Conservation (phyloP, 2,329 filamentous ascomycete genomes). For the Verticillium klebahnii region DNA sequence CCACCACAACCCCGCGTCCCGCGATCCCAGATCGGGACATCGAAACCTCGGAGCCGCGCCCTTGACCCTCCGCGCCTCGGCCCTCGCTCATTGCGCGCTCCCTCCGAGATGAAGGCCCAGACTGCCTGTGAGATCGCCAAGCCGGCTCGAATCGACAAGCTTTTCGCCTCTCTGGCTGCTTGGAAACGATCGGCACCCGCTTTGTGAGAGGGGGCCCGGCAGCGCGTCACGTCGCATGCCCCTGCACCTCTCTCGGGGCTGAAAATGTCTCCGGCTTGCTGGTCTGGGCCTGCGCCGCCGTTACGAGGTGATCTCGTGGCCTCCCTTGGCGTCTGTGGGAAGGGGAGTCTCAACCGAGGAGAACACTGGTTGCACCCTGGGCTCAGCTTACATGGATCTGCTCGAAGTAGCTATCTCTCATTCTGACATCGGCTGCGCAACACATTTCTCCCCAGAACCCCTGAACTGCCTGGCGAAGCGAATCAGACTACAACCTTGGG, state of each 20-base stretch:
- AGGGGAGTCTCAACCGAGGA: not conserved
- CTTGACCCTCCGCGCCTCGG: conserved; percentile 6
- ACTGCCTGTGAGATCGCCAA: not conserved
- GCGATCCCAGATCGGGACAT: conserved; percentile 9
- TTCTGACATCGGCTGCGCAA: not conserved
- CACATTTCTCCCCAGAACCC: not conserved
- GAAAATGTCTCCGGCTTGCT: not conserved
- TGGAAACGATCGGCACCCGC: not conserved
- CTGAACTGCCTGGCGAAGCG: not conserved
- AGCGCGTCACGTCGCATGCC: not conserved
- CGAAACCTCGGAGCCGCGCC: conserved; percentile 12
- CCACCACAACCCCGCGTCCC: conserved; percentile 6
- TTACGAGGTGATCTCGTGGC: not conserved
- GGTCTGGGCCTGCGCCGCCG: not conserved
- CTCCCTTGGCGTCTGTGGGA: not conserved
- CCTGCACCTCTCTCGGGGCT: not conserved
- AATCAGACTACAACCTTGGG: not conserved
- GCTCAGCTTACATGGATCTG: not conserved
- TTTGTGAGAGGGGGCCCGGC: not conserved
- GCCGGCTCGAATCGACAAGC: not conserved
- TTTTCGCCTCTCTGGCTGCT: not conserved
- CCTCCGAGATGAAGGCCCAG: not conserved
- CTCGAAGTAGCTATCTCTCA: not conserved
- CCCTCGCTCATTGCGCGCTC: not conserved
- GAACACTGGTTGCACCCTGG: not conserved